Conservation (phyloP, 2,329 filamentous ascomycete species). For the Claviceps purpurea region DNA sequence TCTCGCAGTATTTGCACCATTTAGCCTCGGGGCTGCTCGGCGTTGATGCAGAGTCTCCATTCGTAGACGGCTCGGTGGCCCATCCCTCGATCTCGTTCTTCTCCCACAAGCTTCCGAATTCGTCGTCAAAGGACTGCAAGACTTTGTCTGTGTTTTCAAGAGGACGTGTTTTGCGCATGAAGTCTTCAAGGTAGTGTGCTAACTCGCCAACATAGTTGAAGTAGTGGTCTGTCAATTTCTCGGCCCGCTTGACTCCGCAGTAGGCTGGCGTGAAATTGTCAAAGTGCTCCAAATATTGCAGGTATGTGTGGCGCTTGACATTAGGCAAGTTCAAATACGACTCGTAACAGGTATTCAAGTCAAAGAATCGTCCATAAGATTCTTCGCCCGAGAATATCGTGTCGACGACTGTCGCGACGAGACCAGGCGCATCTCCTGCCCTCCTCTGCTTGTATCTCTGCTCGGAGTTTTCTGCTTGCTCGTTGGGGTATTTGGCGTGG, state of each 20-base stretch:
- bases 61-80: conserved; percentile 42
- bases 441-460: conserved; percentile 68
- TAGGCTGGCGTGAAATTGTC: conserved; percentile 70
- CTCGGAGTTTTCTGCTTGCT: conserved; percentile 90
- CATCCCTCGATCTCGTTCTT: conserved; percentile 69
- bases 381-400: conserved; percentile 94
- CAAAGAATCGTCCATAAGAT: conserved; percentile 82
- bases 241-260: conserved; percentile 59
- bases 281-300: conserved; percentile 87
- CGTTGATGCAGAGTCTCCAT: conserved; percentile 10
- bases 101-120: conserved; percentile 76
- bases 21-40: conserved; percentile 45
- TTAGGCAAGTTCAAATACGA: conserved; percentile 80
- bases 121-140: conserved; percentile 61
- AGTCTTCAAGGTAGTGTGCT: conserved; percentile 72
- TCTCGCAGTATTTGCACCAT: conserved; percentile 87
- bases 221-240: conserved; percentile 88
- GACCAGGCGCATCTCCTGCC: conserved; percentile 49
- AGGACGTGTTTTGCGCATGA: conserved; percentile 72
- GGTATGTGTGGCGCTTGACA: conserved; percentile 72
- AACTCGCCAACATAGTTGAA: conserved; percentile 78
- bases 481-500: conserved; percentile 82
- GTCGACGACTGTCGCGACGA: conserved; percentile 59
- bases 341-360: conserved; percentile 74
- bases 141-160: conserved; percentile 75